Conservation (phyloP, 176 grass and related monocot genomes). For the Hyparrhenia diplandra region DNA sequence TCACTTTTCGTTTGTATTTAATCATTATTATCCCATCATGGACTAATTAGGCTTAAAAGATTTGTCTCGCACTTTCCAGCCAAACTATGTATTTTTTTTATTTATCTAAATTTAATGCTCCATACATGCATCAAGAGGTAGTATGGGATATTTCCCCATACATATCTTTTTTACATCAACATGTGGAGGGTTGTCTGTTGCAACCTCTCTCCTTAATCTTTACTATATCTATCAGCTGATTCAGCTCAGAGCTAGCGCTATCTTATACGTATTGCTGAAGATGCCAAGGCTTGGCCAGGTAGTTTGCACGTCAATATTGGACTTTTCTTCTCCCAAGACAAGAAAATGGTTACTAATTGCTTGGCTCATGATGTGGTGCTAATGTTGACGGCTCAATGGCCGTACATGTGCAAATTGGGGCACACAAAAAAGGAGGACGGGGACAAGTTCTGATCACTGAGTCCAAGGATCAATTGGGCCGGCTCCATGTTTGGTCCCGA, state of each 20-base stretch:
- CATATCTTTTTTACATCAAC: neutral
- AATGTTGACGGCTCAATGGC: neutral
- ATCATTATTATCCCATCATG: too few relatives aligned
- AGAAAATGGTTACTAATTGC: neutral
- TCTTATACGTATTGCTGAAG: neutral
- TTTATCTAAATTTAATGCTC: too few relatives aligned
- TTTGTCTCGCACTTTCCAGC: too few relatives aligned
- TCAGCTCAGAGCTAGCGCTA: neutral
- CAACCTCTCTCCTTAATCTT: too few relatives aligned
- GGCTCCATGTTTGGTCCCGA: conserved; percentile 39
- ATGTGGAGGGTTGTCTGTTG: neutral
- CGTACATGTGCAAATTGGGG: conserved; percentile 21
- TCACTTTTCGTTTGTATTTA: too few relatives aligned
- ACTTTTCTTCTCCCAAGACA: neutral
- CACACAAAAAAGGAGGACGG: conserved; percentile 33
- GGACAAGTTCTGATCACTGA: conserved; percentile 25
- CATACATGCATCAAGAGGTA: too few relatives aligned
- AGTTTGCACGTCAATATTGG: neutral
- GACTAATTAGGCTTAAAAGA: too few relatives aligned
- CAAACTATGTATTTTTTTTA: too few relatives aligned
- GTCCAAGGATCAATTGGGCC: conserved; percentile 34
- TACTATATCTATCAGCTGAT: too few relatives aligned
- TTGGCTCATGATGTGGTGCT: neutral
- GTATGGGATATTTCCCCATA: too few relatives aligned
- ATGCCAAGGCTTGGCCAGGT: neutral